Evolutionary conservation across 192 early-diverging fungal genomes (phyloP).

Genomic region (Rhizophagus sp.): DNA sequence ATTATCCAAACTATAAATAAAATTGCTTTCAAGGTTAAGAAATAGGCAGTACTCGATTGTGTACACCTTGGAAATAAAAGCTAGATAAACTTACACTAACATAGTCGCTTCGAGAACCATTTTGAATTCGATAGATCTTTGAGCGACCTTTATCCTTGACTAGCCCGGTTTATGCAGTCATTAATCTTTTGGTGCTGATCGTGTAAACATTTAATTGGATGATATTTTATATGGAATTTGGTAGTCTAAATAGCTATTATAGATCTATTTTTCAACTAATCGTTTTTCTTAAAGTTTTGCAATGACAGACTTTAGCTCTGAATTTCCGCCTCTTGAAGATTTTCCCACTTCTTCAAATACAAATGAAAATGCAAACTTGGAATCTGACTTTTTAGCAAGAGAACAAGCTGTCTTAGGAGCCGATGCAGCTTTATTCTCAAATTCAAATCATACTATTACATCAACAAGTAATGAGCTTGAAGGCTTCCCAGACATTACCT

Average conservation of each 20-base stretch:
- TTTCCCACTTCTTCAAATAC: slow-evolving; percentile 35
- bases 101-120: slow-evolving; percentile 95
- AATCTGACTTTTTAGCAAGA: slow-evolving; percentile 70
- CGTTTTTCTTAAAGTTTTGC: not conserved
- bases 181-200: too few relatives aligned
- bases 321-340: slow-evolving; percentile 22
- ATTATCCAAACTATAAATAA: slow-evolving; percentile 77
- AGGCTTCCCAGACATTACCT: slow-evolving; percentile 24
- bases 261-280: not conserved
- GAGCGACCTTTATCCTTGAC: not conserved
- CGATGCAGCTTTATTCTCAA: slow-evolving; percentile 65
- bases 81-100: slow-evolving; percentile 60
- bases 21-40: not conserved
- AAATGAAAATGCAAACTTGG: slow-evolving; percentile 36
- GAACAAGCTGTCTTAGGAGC: slow-evolving; percentile 73
- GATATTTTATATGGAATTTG: not conserved
- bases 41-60: not conserved
- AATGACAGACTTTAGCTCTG: not conserved
- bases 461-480: slow-evolving; percentile 27
- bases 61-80: not conserved
- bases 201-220: not conserved
- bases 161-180: not conserved
- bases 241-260: too few relatives aligned
- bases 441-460: slow-evolving; percentile 29
- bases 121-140: slow-evolving; percentile 27